Evolutionary conservation across 768 basidiomycete genomes (phyloP), one percentile per base, ranked within the genome.

Genomic region (Lentinula detonsa): DNA sequence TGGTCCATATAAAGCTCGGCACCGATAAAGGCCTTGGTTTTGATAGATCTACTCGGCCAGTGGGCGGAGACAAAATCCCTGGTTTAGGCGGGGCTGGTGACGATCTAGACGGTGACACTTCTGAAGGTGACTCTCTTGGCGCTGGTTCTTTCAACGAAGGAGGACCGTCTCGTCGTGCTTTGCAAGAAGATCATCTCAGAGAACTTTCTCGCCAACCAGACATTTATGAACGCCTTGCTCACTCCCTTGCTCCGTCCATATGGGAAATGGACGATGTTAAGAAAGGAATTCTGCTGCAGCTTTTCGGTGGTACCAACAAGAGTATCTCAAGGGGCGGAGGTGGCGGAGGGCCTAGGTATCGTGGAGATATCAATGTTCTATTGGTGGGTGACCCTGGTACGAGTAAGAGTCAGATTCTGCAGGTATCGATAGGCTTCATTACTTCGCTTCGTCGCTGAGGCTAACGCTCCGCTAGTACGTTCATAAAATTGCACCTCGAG

Each of bases 251-350:
- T 1, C 97, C 97, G 15, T 91, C 88, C 37, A 97, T 99, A 65
- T 98, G 93, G 88, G 91, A 93, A 72, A 90, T 98, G 91, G 95
- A 98, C 28, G 97, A 99, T 70, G 94, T 98, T 62, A 99, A 99
- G 78, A 98, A 98, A 78, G 97, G 97, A 0, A 97, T 98, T 57
- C 71, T 99, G 61, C 76, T 99, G 35, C 96, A 98, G 72, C 74
- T 99, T 28, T 98, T 99, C 73, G 97, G 97, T 3, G 97, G 97
- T 0, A 98, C 97, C 39, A 98, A 98, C 73, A 99, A 99, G 79
- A 94, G 80, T 67, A 91, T 98, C 64, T 83, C 91, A 1, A 81
- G 87, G 59, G 97, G 97, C 57, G 95, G 96, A 9, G 96, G 96
- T 4, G 94, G 89, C 2, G 96, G 96, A 2, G 97, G 97, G 1